Percentiles rank a stretch among this genome's conserved stretches.
Conservation (phyloP, 208 protist species). For the Tritrichomonas foetus region DNA sequence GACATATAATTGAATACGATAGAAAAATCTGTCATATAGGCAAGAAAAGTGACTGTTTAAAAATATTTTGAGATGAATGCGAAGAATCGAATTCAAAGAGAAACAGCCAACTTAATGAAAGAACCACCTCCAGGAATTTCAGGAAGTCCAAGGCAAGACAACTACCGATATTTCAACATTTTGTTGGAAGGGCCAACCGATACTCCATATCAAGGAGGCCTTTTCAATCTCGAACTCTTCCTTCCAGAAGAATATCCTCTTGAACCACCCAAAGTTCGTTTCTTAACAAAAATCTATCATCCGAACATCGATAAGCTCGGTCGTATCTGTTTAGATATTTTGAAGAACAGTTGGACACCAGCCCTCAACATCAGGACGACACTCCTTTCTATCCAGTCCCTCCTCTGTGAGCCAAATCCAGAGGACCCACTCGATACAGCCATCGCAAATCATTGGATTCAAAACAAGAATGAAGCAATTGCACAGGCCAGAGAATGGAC, state of each 20-base stretch:
- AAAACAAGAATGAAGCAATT: background rate
- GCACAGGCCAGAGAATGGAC: background rate
- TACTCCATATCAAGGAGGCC: constrained; percentile 58
- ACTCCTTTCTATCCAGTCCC: constrained; percentile 45
- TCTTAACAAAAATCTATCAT: constrained; percentile 79
- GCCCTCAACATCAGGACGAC: constrained; percentile 44
- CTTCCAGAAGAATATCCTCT: constrained; percentile 81
- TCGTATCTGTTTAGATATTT: constrained; percentile 78
- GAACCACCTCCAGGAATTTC: constrained; percentile 41
- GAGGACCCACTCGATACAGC: constrained; percentile 44
- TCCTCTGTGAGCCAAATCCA: constrained; percentile 46
- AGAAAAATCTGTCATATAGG: too few relatives aligned
- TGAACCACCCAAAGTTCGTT: constrained; percentile 70
- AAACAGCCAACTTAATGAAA: background rate
- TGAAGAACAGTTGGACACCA: constrained; percentile 48
- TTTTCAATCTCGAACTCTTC: constrained; percentile 79
- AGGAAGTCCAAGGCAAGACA: constrained; percentile 31
- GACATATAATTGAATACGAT: too few relatives aligned
- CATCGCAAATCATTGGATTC: constrained; percentile 44
- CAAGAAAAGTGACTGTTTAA: too few relatives aligned
- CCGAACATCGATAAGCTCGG: constrained; percentile 76
- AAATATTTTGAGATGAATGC: background rate
- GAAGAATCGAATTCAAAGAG: background rate
- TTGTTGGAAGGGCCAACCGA: constrained; percentile 45
- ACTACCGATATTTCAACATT: constrained; percentile 45